A percentile compares a stretch with the other conserved stretches of the same genome.
These are phyloP conservation scores for Wallacemonas sp. DNA, from an alignment of 208 protist genomes.

Conservation along the genomic window DNA sequence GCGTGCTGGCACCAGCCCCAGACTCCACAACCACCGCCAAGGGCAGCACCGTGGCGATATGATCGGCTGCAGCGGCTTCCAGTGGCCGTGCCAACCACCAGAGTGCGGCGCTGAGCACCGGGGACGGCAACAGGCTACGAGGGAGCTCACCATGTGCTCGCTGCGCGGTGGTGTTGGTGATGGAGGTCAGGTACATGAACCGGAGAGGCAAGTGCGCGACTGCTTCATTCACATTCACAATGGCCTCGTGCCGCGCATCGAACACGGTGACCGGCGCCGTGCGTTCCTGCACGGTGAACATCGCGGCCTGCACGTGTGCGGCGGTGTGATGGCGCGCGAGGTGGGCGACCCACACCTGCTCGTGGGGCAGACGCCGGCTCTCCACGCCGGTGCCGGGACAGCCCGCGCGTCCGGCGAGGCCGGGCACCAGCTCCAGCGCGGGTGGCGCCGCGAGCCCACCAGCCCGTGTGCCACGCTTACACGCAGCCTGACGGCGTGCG, in stretches of 20 bases:
- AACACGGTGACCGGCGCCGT: background rate
- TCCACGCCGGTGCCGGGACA: background rate
- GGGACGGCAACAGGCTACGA: too few relatives aligned
- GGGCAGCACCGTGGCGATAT: too few relatives aligned
- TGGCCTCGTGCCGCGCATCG: background rate
- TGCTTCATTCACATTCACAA: background rate
- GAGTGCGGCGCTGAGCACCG: background rate
- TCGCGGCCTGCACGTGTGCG: background rate
- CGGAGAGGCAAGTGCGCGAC: background rate
- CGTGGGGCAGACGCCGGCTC: constrained; percentile 3
- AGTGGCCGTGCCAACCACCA: background rate
- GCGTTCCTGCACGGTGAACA: background rate
- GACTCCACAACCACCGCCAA: too few relatives aligned
- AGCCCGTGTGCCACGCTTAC: background rate
- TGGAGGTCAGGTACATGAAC: background rate
- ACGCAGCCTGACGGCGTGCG: background rate
- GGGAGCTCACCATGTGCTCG: background rate
- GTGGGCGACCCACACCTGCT: background rate
- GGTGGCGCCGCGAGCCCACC: constrained; percentile 6
- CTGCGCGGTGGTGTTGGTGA: background rate
- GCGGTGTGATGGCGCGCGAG: background rate
- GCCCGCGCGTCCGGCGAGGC: constrained; percentile 1
- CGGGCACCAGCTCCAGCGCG: background rate
- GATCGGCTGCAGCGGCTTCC: background rate
- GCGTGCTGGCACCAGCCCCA: too few relatives aligned